phyloP scores from a whole-genome alignment of 2,329 filamentous ascomycete species.

The Cytospora leucostoma region DNA sequence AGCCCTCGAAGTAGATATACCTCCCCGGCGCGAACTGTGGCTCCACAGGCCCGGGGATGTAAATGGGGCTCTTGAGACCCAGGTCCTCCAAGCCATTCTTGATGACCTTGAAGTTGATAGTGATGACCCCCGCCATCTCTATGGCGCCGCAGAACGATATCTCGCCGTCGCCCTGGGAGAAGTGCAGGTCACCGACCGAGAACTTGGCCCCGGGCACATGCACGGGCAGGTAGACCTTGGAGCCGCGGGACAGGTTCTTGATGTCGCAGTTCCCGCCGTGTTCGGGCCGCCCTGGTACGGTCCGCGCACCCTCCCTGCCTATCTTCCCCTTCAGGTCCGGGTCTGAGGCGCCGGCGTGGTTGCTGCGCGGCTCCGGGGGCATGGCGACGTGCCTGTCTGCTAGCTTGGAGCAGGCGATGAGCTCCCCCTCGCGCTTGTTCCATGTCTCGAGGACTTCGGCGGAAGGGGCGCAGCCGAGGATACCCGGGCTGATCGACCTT shows the following conservation, averaged over 20 bases:
- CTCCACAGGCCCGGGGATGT: constrained; percentile 83
- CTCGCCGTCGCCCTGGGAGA: constrained; percentile 86
- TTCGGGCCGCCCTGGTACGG: constrained; percentile 81
- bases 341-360: constrained; percentile 67
- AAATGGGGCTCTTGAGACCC: constrained; percentile 80
- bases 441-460: constrained; percentile 75
- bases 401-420: constrained; percentile 70
- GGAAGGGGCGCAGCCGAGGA: constrained; percentile 85
- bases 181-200: constrained; percentile 85
- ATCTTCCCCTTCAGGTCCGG: constrained; percentile 65
- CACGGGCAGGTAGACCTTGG: constrained; percentile 83
- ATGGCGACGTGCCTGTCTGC: constrained; percentile 70
- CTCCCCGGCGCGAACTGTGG: constrained; percentile 82
- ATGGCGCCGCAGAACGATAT: constrained; percentile 89
- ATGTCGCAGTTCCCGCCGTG: constrained; percentile 92
- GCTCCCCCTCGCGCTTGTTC: constrained; percentile 80
- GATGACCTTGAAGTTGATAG: constrained; percentile 85
- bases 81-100: constrained; percentile 76
- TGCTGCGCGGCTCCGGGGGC: constrained; percentile 70
- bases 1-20: constrained; percentile 85
- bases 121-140: constrained; percentile 91
- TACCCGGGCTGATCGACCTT: constrained; percentile 60
- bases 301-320: constrained; percentile 76
- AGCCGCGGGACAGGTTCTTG: constrained; percentile 71
- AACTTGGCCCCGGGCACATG: constrained; percentile 88